phyloP scores from a whole-genome alignment of 208 protist genomes.

The Acanthamoeba rhysodes region DNA sequence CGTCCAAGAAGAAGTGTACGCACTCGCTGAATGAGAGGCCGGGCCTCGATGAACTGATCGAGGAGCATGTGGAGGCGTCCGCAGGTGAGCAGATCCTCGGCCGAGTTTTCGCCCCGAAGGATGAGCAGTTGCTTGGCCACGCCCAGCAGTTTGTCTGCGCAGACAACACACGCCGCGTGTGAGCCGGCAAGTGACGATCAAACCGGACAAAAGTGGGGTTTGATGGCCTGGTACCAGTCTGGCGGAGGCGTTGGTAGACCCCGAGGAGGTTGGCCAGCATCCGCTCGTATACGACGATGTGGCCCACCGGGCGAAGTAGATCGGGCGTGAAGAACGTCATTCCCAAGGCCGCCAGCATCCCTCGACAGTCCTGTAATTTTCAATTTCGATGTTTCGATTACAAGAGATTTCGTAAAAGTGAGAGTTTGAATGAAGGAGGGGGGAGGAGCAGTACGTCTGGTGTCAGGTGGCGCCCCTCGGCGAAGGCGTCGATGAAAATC shows the following conservation, averaged over 20 bases:
- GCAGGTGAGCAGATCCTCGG: constrained; percentile 22
- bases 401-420: not conserved
- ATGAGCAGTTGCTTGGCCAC: constrained; percentile 28
- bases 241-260: constrained; percentile 1
- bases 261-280: constrained; percentile 18
- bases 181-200: not conserved
- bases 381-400: not conserved
- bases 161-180: not conserved
- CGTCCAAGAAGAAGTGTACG: not conserved
- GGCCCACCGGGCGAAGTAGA: not conserved
- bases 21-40: constrained; percentile 7
- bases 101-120: not conserved
- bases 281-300: not conserved
- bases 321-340: constrained; percentile 17
- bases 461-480: not conserved
- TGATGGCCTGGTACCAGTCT: not conserved
- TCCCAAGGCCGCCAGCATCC: not conserved
- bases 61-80: constrained; percentile 33
- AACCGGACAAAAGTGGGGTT: not conserved
- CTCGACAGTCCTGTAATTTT: not conserved
- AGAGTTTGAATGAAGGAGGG: not conserved
- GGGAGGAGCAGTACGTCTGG: not conserved
- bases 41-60: constrained; percentile 13
- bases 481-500: constrained; percentile 12
- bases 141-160: not conserved